Percentiles rank a stretch among this genome's conserved stretches.
These are phyloP conservation scores for Monosporascus cannonballus DNA, from an alignment of 2,329 filamentous ascomycete genomes.

Conservation along the genomic window DNA sequence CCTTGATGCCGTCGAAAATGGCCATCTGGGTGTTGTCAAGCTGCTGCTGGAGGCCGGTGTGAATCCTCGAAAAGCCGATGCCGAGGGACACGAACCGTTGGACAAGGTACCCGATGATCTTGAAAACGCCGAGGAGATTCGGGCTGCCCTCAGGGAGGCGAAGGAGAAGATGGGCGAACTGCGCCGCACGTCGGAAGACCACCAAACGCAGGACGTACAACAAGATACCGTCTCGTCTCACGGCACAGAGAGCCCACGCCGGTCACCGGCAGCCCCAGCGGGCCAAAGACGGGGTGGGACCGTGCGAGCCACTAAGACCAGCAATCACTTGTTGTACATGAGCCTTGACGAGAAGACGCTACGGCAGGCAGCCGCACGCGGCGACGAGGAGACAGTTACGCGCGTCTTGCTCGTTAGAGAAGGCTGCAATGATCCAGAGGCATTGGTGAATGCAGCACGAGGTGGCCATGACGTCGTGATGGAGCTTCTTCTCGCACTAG, in stretches of 20 bases:
- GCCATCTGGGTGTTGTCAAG: slow-evolving; percentile 81
- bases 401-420: slow-evolving; percentile 57
- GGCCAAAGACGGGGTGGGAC: slow-evolving; percentile 47
- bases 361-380: slow-evolving; percentile 52
- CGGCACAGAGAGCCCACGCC: slow-evolving; percentile 51
- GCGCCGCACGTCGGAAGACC: slow-evolving; percentile 53
- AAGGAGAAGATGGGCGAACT: slow-evolving; percentile 50
- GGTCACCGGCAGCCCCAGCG: slow-evolving; percentile 43
- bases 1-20: slow-evolving; percentile 94
- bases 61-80: slow-evolving; percentile 84
- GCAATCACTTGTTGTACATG: slow-evolving; percentile 59
- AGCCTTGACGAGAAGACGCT: slow-evolving; percentile 57
- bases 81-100: slow-evolving; percentile 86
- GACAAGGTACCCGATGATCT: slow-evolving; percentile 72
- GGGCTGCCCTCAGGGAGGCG: slow-evolving; percentile 56
- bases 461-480: slow-evolving; percentile 87
- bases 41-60: slow-evolving; percentile 80
- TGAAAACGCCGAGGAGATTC: slow-evolving; percentile 76
- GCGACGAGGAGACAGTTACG: slow-evolving; percentile 56
- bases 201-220: slow-evolving; percentile 38
- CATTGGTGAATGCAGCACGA: slow-evolving; percentile 84
- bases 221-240: slow-evolving; percentile 45
- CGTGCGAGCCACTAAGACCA: slow-evolving; percentile 56
- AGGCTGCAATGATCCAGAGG: slow-evolving; percentile 67
- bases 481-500: slow-evolving; percentile 67